Evolutionary conservation across 345 rosid species (phyloP).

Genomic region (Aquilaria malaccensis): DNA sequence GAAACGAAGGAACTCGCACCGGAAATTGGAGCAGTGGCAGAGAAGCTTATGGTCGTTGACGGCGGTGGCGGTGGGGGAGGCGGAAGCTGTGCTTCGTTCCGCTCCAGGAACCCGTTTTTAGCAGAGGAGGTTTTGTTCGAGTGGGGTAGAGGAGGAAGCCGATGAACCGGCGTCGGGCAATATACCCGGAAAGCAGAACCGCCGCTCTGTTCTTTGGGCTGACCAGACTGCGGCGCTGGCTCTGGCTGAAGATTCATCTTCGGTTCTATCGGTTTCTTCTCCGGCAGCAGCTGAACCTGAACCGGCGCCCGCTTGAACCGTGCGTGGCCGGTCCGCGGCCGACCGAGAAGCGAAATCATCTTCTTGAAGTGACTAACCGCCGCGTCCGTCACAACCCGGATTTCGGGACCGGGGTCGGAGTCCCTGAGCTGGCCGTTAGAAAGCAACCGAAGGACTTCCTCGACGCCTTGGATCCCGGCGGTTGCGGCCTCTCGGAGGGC

Average conservation of each 20-base stretch:
- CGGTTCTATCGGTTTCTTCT: background rate
- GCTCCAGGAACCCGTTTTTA: constrained; percentile 24
- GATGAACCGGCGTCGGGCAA: constrained; percentile 58
- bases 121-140: constrained; percentile 18
- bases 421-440: constrained; percentile 25
- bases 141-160: constrained; percentile 65
- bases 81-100: constrained; percentile 18
- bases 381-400: constrained; percentile 48
- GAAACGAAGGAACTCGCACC: constrained; percentile 55
- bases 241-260: constrained; percentile 10
- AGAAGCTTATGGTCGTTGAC: constrained; percentile 36
- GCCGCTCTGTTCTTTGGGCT: constrained; percentile 18
- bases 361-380: constrained; percentile 67
- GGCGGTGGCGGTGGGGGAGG: constrained; percentile 2
- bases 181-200: constrained; percentile 56
- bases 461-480: constrained; percentile 70
- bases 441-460: constrained; percentile 48
- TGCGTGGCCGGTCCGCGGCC: constrained; percentile 72
- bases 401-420: constrained; percentile 23
- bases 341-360: constrained; percentile 59
- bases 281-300: constrained; percentile 11
- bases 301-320: constrained; percentile 60
- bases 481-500: constrained; percentile 60
- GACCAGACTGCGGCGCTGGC: constrained; percentile 6
- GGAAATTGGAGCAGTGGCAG: constrained; percentile 40